phyloP scores from a whole-genome alignment of 345 rosid genomes.

The Pseudoturritis turrita region DNA sequence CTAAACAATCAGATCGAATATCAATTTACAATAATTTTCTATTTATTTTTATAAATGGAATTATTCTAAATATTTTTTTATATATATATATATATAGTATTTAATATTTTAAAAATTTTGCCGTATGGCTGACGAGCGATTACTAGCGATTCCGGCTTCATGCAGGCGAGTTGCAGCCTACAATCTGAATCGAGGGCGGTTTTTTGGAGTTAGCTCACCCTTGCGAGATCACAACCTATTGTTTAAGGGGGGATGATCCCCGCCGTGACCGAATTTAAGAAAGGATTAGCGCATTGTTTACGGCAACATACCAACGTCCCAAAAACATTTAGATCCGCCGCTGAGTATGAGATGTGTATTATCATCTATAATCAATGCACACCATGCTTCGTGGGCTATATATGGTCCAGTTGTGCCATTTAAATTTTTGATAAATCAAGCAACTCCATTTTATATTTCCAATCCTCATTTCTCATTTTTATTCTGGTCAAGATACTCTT shows the following conservation, averaged over 20 bases:
- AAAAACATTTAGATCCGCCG: too few relatives aligned
- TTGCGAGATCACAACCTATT: not conserved
- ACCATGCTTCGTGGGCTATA: not conserved
- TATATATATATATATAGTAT: too few relatives aligned
- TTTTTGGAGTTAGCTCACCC: not conserved
- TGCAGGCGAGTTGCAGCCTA: not conserved
- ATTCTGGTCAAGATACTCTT: too few relatives aligned
- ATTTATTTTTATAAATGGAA: too few relatives aligned
- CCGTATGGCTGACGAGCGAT: too few relatives aligned
- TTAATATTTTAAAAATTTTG: too few relatives aligned
- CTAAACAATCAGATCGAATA: too few relatives aligned
- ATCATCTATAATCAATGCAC: conserved; percentile 6
- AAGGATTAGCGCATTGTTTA: not conserved
- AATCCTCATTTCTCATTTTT: not conserved
- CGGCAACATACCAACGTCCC: not conserved
- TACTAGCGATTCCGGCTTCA: too few relatives aligned
- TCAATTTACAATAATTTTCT: too few relatives aligned
- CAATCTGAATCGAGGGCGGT: not conserved
- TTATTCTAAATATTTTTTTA: too few relatives aligned
- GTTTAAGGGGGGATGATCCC: too few relatives aligned
- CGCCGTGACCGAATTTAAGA: not conserved
- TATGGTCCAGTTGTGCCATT: not conserved
- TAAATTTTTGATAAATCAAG: not conserved
- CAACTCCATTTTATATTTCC: not conserved
- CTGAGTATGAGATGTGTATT: not conserved